These are phyloP conservation scores for Alternaria gansuensis DNA, from an alignment of 2,329 filamentous ascomycete genomes.

Conservation along the genomic window DNA sequence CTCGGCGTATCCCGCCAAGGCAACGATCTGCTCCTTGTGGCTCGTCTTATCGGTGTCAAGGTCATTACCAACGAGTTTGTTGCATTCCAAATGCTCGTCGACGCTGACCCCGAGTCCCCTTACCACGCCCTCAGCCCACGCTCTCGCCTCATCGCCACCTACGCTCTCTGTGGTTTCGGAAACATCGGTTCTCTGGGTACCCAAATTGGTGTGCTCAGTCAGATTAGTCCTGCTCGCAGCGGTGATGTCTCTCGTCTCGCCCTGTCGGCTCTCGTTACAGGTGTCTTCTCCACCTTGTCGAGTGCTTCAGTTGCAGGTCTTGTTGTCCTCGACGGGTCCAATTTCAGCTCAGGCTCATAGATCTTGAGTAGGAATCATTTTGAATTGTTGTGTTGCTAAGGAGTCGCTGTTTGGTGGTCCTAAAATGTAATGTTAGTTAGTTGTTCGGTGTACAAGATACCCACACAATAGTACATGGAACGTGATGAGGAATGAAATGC, in stretches of 20 bases:
- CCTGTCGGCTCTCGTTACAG: constrained; percentile 78
- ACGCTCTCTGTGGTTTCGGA: constrained; percentile 77
- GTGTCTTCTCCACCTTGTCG: constrained; percentile 80
- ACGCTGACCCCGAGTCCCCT: constrained; percentile 51
- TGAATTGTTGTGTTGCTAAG: constrained; percentile 11
- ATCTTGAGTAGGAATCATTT: neutral
- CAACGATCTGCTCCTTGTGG: constrained; percentile 72
- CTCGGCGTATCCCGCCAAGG: constrained; percentile 74
- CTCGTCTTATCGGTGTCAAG: constrained; percentile 83
- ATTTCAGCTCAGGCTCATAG: constrained; percentile 35
- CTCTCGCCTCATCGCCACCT: constrained; percentile 82
- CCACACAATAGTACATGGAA: constrained; percentile 28
- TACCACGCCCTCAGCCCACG: constrained; percentile 72
- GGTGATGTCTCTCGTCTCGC: constrained; percentile 80
- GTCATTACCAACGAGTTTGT: constrained; percentile 87
- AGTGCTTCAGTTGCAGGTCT: constrained; percentile 69
- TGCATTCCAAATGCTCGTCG: constrained; percentile 69
- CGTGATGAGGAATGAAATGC: constrained; percentile 13
- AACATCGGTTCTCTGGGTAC: constrained; percentile 89
- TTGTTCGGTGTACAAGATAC: constrained; percentile 34
- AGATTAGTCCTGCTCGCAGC: constrained; percentile 76
- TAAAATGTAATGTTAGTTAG: constrained; percentile 32
- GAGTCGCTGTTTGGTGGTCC: constrained; percentile 16
- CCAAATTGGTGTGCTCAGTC: constrained; percentile 86
- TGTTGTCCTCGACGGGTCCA: constrained; percentile 59